A percentile compares a stretch with the other conserved stretches of the same genome.
These are phyloP conservation scores for Clitopilus hobsonii DNA, from an alignment of 768 basidiomycete species.

Conservation along the genomic window DNA sequence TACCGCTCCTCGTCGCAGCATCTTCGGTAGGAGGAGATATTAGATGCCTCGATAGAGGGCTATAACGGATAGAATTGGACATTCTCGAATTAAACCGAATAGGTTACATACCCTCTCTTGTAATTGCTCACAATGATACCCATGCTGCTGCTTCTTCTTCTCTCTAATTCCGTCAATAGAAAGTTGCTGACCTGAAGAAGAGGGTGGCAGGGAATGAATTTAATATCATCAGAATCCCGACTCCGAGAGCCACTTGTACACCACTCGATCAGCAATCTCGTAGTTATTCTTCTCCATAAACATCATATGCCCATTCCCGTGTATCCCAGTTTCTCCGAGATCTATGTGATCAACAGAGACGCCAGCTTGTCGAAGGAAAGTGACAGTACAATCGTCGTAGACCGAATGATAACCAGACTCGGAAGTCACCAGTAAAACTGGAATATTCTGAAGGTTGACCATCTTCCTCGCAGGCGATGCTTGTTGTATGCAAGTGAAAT, in stretches of 20 bases:
- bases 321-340: constrained; percentile 38
- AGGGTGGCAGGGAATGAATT: no score
- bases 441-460: constrained; percentile 35
- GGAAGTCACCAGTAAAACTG: constrained; percentile 43
- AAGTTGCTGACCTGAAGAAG: no score
- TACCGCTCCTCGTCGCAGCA: neutral
- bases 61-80: no score
- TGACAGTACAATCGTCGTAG: constrained; percentile 41
- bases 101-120: neutral
- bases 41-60: neutral
- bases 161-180: no score
- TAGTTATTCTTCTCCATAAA: constrained; percentile 49
- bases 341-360: constrained; percentile 36
- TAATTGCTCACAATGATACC: neutral
- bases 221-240: no score
- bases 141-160: neutral
- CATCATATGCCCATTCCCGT: constrained; percentile 53
- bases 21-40: neutral
- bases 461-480: constrained; percentile 35
- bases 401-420: constrained; percentile 46
- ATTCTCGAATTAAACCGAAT: neutral
- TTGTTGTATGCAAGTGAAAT: constrained; percentile 39
- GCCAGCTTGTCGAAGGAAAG: constrained; percentile 39
- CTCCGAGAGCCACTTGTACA: constrained; percentile 32
- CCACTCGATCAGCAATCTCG: constrained; percentile 35